Conservation (phyloP, 306 rosid genomes). For the Ormosia emarginata region DNA sequence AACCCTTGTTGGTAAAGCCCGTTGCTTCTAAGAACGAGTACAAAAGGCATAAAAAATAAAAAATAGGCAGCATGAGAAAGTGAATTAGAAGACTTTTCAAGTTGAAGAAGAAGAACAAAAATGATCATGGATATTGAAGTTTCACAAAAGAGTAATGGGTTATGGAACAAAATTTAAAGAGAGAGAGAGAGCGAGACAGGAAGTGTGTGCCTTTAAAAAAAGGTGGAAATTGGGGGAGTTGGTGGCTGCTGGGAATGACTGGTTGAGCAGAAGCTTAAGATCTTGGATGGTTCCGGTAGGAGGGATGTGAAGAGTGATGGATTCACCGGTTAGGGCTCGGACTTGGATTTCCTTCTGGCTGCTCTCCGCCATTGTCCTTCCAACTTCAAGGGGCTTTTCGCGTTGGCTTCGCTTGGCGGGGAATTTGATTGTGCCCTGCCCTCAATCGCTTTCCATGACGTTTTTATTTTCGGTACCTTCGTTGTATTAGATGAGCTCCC, state of each 20-base stretch:
- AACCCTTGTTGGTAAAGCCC: background rate
- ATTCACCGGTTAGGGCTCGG: constrained; percentile 65
- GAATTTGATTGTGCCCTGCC: background rate
- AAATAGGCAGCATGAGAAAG: background rate
- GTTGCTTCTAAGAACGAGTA: background rate
- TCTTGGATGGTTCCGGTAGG: constrained; percentile 37
- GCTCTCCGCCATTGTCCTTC: constrained; percentile 33
- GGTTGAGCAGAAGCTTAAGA: constrained; percentile 69
- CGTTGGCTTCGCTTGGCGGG: background rate
- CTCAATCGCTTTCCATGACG: too few species aligned
- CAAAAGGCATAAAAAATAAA: background rate
- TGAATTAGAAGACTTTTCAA: background rate
- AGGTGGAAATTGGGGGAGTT: constrained; percentile 70
- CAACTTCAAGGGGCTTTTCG: background rate
- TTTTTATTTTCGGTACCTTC: too few species aligned
- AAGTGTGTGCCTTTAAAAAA: constrained; percentile 54
- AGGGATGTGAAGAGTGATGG: constrained; percentile 45
- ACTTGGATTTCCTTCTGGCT: constrained; percentile 39
- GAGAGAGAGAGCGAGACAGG: background rate
- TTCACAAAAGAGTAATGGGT: background rate
- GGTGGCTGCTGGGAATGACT: constrained; percentile 55
- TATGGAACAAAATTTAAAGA: background rate
- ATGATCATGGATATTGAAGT: background rate
- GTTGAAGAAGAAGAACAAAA: background rate
- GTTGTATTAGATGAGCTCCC: too few species aligned